Conservation (phyloP, 257 asterid species). For the Solanum peruvianum region DNA sequence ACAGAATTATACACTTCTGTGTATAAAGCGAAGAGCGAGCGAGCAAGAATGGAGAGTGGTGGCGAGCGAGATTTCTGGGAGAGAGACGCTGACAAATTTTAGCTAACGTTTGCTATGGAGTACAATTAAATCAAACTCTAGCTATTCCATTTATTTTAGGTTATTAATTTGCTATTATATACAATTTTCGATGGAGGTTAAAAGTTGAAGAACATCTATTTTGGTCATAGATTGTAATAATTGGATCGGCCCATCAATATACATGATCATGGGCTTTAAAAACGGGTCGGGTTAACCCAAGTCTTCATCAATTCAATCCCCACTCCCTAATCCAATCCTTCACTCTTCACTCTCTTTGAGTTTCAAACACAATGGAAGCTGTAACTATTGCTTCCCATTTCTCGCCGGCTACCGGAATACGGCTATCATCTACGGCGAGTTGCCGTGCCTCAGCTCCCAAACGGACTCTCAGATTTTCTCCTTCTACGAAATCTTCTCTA, state of each 20-base stretch:
- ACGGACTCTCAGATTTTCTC: neutral
- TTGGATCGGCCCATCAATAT: neutral
- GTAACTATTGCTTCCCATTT: slow-evolving; percentile 52
- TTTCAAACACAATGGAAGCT: slow-evolving; percentile 13
- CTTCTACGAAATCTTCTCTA: slow-evolving; percentile 19
- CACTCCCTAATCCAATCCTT: neutral
- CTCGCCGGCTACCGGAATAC: slow-evolving; percentile 35
- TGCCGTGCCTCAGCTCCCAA: slow-evolving; percentile 20
- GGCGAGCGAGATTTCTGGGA: no score
- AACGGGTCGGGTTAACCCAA: neutral
- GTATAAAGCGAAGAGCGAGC: no score
- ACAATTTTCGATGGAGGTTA: no score
- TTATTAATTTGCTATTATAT: no score
- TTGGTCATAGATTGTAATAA: neutral
- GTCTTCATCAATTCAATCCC: neutral
- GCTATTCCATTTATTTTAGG: no score
- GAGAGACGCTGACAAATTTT: no score
- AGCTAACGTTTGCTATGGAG: no score
- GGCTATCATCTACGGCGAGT: slow-evolving; percentile 5
- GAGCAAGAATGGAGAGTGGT: no score
- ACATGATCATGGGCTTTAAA: neutral
- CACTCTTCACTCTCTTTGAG: neutral
- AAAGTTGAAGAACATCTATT: neutral
- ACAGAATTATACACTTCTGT: no score
- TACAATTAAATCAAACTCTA: no score